Evolutionary conservation across 2,329 filamentous ascomycete genomes (phyloP), one percentile per base, ranked within the genome.

Genomic region (Diaporthe batatas): DNA sequence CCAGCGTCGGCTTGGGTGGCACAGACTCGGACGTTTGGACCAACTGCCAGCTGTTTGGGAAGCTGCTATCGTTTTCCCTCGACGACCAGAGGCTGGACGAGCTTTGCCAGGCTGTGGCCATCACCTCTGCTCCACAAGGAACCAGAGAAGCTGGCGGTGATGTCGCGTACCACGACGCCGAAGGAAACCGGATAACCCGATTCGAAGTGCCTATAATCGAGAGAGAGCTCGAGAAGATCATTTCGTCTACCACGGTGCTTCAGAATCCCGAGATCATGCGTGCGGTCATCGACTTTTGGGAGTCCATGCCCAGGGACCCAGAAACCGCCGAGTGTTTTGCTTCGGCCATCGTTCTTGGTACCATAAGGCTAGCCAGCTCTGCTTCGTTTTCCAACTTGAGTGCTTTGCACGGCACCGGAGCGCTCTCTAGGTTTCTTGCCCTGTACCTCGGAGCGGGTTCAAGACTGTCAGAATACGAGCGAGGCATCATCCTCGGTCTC

Each of bases 41-140:
- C 70, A 89, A 88, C 77, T 90, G 88, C 77, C 92, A 95, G 81
- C 87, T 97, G 5, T 97, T 97, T 82, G 94, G 94, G 36, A 92
- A 92, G 77, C 88, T 98, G 11, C 86, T 98, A 65, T 90, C 93
- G 6, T 96, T 97, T 82, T 91, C 93, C 1, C 83, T 97, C 67
- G 93, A 94, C 71, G 93, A 97, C 80, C 91, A 94, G 79, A 89
- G 91, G 57, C 86, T 96, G 73, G 90, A 92, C 69, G 85, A 89
- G 71, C 85, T 96, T 64, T 96, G 94, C 79, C 85, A 88, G 74
- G 84, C 85, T 16, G 82, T 86, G 55, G 84, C 83, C 44, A 70
- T 72, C 2, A 64, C 71, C 16, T 55, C 74, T 25, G 53, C 58
- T 16, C 39, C 64, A 42, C 29, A 72, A 57, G 72, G 59, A n/a